phyloP scores from a whole-genome alignment of 129 eudicot genomes.

The Tanacetum coccineum region DNA sequence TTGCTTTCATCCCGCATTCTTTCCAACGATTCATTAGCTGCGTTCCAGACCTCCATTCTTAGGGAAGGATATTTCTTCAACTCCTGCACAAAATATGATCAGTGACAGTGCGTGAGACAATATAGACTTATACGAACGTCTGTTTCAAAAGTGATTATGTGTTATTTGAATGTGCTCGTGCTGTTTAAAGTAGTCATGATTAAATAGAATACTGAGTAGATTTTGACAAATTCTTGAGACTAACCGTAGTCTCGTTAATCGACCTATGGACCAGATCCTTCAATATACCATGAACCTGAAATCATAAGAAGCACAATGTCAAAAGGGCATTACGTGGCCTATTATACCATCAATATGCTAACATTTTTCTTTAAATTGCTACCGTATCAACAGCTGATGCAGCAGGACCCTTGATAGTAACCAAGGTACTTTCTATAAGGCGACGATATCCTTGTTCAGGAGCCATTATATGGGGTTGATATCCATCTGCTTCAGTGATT shows the following conservation, averaged over 20 bases:
- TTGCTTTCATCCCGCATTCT: conserved; percentile 6
- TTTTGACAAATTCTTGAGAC: not conserved
- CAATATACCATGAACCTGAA: conserved; percentile 9
- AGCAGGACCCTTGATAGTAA: conserved; percentile 12
- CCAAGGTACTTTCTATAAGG: conserved; percentile 33
- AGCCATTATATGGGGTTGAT: conserved; percentile 78
- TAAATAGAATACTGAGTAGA: too few relatives aligned
- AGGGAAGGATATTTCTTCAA: conserved; percentile 1
- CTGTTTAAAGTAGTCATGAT: too few relatives aligned
- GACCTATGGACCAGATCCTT: conserved; percentile 9
- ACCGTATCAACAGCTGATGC: conserved; percentile 3
- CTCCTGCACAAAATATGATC: not conserved
- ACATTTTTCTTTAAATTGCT: not conserved
- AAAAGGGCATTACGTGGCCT: not conserved
- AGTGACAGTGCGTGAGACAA: not conserved
- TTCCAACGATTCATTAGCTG: not conserved
- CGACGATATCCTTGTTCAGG: conserved; percentile 81
- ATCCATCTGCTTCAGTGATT: conserved; percentile 85
- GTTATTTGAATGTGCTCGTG: too few relatives aligned
- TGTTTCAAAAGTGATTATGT: too few relatives aligned
- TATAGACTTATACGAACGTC: not conserved
- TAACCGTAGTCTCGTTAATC: not conserved
- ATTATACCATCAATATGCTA: not conserved
- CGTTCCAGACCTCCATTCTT: conserved; percentile 3
- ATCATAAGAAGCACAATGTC: not conserved